These are phyloP conservation scores for Thielaviopsis euricoi DNA, from an alignment of 2,329 filamentous ascomycete species.

Conservation along the genomic window DNA sequence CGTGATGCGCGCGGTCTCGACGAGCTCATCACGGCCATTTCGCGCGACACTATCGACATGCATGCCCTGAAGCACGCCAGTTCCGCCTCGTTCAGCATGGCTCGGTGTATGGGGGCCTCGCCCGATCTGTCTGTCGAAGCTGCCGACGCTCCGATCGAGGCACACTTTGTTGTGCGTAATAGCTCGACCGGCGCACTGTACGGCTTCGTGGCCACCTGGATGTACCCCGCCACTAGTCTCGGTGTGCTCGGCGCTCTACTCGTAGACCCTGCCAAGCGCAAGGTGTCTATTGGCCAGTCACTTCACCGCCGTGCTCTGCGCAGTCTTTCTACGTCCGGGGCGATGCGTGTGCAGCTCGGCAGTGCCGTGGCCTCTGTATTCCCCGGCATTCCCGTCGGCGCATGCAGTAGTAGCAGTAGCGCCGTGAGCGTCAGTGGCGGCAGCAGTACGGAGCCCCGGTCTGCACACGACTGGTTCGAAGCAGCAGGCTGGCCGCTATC, in stretches of 20 bases:
- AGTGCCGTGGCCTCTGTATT: conserved; percentile 35
- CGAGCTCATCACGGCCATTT: conserved; percentile 54
- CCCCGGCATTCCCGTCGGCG: conserved; percentile 73
- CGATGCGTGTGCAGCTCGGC: conserved; percentile 70
- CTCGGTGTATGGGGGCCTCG: background rate
- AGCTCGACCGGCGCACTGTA: conserved; percentile 83
- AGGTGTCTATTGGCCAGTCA: conserved; percentile 78
- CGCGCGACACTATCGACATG: conserved; percentile 48
- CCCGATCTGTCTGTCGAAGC: conserved; percentile 23
- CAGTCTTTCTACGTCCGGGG: conserved; percentile 47
- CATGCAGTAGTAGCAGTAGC: conserved; percentile 35
- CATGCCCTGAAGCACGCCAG: conserved; percentile 54
- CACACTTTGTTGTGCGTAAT: conserved; percentile 85
- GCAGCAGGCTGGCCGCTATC: conserved; percentile 72
- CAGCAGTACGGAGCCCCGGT: conserved; percentile 19
- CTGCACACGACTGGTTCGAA: conserved; percentile 64
- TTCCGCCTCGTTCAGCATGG: conserved; percentile 61
- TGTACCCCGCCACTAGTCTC: conserved; percentile 57
- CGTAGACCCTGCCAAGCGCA: conserved; percentile 72
- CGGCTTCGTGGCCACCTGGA: conserved; percentile 60
- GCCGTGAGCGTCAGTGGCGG: background rate
- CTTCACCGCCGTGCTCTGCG: conserved; percentile 74
- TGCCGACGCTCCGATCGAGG: conserved; percentile 43
- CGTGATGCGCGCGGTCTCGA: conserved; percentile 60
- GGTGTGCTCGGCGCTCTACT: conserved; percentile 76